Evolutionary conservation across 345 rosid genomes (phyloP).

Genomic region (Lepidium sativum): DNA sequence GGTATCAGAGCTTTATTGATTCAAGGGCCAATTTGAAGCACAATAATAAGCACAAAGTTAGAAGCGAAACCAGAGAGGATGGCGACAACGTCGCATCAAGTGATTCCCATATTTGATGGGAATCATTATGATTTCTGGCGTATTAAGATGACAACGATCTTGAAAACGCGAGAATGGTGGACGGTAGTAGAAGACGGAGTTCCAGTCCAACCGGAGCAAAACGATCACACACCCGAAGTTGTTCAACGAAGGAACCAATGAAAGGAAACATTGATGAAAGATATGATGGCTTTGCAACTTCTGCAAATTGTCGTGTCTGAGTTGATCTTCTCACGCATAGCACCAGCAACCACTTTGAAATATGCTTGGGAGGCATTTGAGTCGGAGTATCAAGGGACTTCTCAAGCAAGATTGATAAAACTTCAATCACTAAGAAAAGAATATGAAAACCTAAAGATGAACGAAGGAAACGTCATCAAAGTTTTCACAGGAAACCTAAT

Average conservation of each 20-base stretch:
- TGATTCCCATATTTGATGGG: background rate
- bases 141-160: background rate
- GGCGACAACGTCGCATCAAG: background rate
- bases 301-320: background rate
- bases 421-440: background rate
- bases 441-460: background rate
- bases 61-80: background rate
- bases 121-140: background rate
- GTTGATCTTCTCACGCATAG: background rate
- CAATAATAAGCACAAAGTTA: too few relatives aligned
- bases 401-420: background rate
- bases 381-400: background rate
- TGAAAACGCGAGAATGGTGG: background rate
- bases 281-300: background rate
- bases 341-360: background rate
- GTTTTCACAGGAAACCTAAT: background rate
- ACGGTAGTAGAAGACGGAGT: background rate
- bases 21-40: too few relatives aligned
- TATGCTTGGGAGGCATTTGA: background rate
- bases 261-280: background rate
- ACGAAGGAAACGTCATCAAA: background rate
- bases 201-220: background rate
- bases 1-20: too few relatives aligned
- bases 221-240: background rate
- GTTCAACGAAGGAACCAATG: background rate